These are phyloP conservation scores for Ochetophila trinervis DNA, from an alignment of 306 rosid species.

Conservation along the genomic window DNA sequence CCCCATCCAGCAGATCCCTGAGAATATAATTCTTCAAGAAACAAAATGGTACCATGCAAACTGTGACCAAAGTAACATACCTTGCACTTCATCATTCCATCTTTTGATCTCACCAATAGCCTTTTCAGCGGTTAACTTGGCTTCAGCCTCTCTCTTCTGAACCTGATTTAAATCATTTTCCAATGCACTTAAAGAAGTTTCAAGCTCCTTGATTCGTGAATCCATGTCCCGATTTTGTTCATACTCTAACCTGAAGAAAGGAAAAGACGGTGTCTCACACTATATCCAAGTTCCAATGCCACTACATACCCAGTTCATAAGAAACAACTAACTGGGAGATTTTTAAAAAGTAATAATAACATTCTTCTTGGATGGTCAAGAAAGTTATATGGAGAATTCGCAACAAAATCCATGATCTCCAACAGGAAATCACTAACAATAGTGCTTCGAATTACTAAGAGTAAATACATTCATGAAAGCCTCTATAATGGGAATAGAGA, in stretches of 20 bases:
- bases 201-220: conserved; percentile 65
- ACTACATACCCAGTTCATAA: conserved; percentile 1
- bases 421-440: not conserved
- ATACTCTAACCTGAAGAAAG: conserved; percentile 74
- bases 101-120: conserved; percentile 57
- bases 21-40: conserved; percentile 2
- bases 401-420: no score
- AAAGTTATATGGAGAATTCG: no score
- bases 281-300: not conserved
- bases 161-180: conserved; percentile 59
- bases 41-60: conserved; percentile 4
- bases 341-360: no score
- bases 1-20: not conserved
- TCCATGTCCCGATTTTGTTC: conserved; percentile 90
- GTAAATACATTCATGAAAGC: not conserved
- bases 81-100: conserved; percentile 66
- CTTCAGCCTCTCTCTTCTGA: conserved; percentile 68
- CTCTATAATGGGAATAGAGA: not conserved
- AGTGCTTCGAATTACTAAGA: not conserved
- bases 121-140: conserved; percentile 62
- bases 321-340: not conserved
- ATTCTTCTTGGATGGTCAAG: no score
- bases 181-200: conserved; percentile 56
- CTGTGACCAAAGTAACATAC: conserved; percentile 39
- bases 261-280: not conserved